A percentile compares a stretch with the other conserved stretches of the same genome.
These are phyloP conservation scores for Vigna trinervia DNA, from an alignment of 306 rosid species.

Conservation along the genomic window DNA sequence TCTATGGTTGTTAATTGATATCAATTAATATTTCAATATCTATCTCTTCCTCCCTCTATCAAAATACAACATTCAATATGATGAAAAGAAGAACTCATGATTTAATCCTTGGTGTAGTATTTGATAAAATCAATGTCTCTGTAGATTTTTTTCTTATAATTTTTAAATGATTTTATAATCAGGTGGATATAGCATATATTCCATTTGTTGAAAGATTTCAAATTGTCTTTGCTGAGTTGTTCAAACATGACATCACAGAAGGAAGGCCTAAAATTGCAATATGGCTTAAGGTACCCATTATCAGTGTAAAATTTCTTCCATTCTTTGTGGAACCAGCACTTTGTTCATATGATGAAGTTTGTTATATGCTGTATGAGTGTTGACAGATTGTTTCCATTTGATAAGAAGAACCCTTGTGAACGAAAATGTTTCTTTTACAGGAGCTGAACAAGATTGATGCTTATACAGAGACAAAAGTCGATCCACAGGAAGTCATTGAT, in stretches of 20 bases:
- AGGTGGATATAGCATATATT: constrained; percentile 81
- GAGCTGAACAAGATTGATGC: constrained; percentile 76
- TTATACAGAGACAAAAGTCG: constrained; percentile 63
- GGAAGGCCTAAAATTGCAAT: constrained; percentile 79
- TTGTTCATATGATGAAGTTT: not conserved
- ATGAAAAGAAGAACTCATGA: not conserved
- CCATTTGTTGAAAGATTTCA: constrained; percentile 79
- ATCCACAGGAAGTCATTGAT: constrained; percentile 59
- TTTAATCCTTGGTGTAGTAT: not conserved
- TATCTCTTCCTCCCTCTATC: not conserved
- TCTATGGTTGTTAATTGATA: not conserved
- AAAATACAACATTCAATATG: not conserved
- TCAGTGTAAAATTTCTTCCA: not conserved
- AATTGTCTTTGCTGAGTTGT: constrained; percentile 53
- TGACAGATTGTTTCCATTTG: not conserved
- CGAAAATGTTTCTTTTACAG: constrained; percentile 47
- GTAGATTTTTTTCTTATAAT: constrained; percentile 26
- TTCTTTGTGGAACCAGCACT: not conserved
- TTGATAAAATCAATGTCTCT: not conserved
- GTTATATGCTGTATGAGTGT: not conserved
- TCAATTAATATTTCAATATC: not conserved
- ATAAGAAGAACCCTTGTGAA: constrained; percentile 16
- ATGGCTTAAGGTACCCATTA: constrained; percentile 69
- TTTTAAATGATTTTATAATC: constrained; percentile 40
- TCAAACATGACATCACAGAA: constrained; percentile 66